Evolutionary conservation across 495 filamentous ascomycete species (phyloP).

Genomic region (Polyplosphaeria fusca): DNA sequence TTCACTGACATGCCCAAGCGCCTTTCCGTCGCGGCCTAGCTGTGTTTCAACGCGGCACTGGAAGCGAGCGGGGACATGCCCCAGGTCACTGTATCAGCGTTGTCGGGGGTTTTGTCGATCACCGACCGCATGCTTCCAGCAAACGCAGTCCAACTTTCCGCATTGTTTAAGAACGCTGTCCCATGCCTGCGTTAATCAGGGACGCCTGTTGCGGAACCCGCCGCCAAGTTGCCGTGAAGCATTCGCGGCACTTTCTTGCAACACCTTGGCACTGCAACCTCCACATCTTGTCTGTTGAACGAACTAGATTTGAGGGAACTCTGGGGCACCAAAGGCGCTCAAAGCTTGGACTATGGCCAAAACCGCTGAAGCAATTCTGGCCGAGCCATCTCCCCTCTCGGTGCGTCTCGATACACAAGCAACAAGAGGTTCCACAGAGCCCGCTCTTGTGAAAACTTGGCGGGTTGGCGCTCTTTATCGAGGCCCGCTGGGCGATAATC

Average conservation of each 20-base stretch:
- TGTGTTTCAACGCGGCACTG: background rate
- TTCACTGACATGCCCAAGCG: no score
- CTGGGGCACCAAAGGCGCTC: background rate
- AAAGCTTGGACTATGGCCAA: background rate
- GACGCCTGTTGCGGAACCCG: background rate
- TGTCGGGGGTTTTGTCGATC: background rate
- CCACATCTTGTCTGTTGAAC: background rate
- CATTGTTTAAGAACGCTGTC: background rate
- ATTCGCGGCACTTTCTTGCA: background rate
- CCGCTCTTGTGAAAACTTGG: background rate
- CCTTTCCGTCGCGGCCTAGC: background rate
- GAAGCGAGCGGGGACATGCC: background rate
- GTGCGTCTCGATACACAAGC: background rate
- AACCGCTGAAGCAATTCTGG: background rate
- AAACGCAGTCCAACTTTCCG: background rate
- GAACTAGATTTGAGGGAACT: background rate
- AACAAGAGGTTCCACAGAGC: background rate
- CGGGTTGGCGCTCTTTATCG: background rate
- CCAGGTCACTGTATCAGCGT: background rate
- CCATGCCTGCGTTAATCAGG: background rate
- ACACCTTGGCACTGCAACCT: background rate
- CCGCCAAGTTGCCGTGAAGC: background rate
- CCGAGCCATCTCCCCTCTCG: background rate
- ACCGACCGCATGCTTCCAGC: background rate
- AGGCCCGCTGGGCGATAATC: background rate